Base-by-base conservation (phyloP, 2,329 filamentous ascomycete species). In the Chlorencoelia australis region DNA sequence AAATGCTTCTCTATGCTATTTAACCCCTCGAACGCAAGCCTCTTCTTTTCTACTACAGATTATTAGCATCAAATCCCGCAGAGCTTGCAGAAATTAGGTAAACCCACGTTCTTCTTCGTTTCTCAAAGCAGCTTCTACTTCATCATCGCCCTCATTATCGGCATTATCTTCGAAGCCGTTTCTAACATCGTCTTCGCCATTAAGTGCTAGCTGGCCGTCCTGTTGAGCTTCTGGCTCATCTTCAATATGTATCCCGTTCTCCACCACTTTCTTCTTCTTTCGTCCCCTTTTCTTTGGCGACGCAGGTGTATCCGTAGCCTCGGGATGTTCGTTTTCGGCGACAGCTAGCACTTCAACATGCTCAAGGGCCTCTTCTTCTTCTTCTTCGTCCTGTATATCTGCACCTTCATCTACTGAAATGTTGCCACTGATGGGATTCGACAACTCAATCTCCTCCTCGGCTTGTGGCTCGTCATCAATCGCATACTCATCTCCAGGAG, bases 1-100 rank as follows among this genome's bases (percentile, higher is more conserved):
- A 98, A 98, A 55, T 91, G 84, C 57, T 82, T 82, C 57, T 96
- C 89, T 28, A 98, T 82, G 13, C 75, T 73, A 13, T 75, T 70
- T 50, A 95, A 71, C 47, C 86, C 77, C 38, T 87, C 83, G 54
- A 88, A 79, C 0, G 88, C 88, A 21, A 74, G 73, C 53, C 78
- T 79, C 62, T 89, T 91, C 54, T 77, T 79, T 52, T 83, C 75
- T 46, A 83, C 84, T 89, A 51, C 42, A 40, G 49, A 56, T 53
- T 52, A 22, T 41, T 44, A 63, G 57, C 49, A 39, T 30, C 28
- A 24, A 19, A 18, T 28, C 46, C 41, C 49, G 33, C 8, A 30
- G 33, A 37, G 21, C 14, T 33, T 27, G 8, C 14, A 37, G 15
- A 27, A 8, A 14, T 14, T 15, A 33, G 22, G 13, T 18, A 30